Percentiles rank a stretch among this genome's conserved stretches.
Evolutionary conservation across 495 filamentous ascomycete genomes (phyloP).

Genomic region (Achaetomiella virescens): DNA sequence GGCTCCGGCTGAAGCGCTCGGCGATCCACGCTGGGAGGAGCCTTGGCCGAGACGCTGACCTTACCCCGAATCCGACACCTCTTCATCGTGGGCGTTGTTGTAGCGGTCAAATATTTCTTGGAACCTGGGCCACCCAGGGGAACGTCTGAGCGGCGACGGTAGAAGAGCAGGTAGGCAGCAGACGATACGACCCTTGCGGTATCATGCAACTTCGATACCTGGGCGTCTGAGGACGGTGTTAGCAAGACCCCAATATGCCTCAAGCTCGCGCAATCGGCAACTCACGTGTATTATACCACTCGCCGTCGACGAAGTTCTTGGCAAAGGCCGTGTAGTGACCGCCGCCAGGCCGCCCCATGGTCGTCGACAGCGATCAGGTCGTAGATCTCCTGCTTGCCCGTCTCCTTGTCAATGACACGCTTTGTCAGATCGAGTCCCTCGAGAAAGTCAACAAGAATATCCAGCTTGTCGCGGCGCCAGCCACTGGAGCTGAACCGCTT

Average conservation of each 20-base stretch:
- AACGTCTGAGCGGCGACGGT: slow-evolving; percentile 70
- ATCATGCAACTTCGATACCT: slow-evolving; percentile 49
- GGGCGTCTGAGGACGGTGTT: slow-evolving; percentile 52
- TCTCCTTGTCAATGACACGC: slow-evolving; percentile 68
- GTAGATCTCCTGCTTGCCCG: slow-evolving; percentile 75
- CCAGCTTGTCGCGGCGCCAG: slow-evolving; percentile 77
- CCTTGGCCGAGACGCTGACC: slow-evolving; percentile 71
- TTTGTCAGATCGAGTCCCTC: slow-evolving; percentile 76
- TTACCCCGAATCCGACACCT: slow-evolving; percentile 64
- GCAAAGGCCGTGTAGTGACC: slow-evolving; percentile 94
- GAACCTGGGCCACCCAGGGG: slow-evolving; percentile 74
- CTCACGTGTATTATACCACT: slow-evolving; percentile 96
- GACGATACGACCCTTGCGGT: slow-evolving; percentile 53
- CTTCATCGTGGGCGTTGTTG: slow-evolving; percentile 34
- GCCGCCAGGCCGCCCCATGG: slow-evolving; percentile 83
- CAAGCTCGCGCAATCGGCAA: background rate
- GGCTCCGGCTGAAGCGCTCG: slow-evolving; percentile 73
- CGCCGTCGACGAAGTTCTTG: slow-evolving; percentile 76
- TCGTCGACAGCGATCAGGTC: slow-evolving; percentile 94
- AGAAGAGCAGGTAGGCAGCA: slow-evolving; percentile 90
- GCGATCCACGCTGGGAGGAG: slow-evolving; percentile 79
- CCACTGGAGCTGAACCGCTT: slow-evolving; percentile 85
- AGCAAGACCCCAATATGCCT: slow-evolving; percentile 1
- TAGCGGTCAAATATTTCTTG: slow-evolving; percentile 59
- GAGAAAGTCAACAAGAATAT: slow-evolving; percentile 86